These are phyloP conservation scores for Lepidopterella palustris DNA, from an alignment of 495 filamentous ascomycete genomes.

Conservation along the genomic window DNA sequence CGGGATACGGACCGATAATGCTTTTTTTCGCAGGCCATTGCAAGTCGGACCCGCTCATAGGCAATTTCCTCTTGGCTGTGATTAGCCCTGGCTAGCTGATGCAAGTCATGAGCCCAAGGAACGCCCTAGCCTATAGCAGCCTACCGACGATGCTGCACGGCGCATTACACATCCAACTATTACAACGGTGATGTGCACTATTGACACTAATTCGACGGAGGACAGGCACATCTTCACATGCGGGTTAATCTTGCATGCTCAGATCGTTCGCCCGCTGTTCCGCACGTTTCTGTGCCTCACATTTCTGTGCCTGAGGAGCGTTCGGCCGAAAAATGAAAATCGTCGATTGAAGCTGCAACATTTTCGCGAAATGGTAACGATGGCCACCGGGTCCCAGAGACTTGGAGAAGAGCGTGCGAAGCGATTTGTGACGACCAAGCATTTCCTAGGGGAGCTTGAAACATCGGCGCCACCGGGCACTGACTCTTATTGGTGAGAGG, in stretches of 20 bases:
- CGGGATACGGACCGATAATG: background rate
- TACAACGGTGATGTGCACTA: too few species aligned
- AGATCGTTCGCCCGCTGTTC: background rate
- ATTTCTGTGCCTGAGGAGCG: too few species aligned
- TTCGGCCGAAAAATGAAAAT: too few species aligned
- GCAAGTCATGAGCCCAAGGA: background rate
- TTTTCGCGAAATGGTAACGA: background rate
- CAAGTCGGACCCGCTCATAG: background rate
- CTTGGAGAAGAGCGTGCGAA: background rate
- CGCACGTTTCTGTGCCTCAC: too few species aligned
- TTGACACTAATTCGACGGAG: background rate
- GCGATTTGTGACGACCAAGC: background rate
- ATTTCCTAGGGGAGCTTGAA: background rate
- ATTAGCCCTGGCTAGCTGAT: background rate
- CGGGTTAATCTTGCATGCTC: background rate
- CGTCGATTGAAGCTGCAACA: too few species aligned
- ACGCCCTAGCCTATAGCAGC: background rate
- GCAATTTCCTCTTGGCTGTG: background rate
- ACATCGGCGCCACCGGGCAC: background rate
- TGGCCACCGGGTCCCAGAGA: background rate
- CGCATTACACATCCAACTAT: background rate
- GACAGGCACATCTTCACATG: constrained; percentile 4
- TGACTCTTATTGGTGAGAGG: background rate
- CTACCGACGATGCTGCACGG: background rate
- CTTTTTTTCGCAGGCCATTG: background rate